phyloP scores from a whole-genome alignment of 2,329 filamentous ascomycete genomes.

The Didymella sp. region DNA sequence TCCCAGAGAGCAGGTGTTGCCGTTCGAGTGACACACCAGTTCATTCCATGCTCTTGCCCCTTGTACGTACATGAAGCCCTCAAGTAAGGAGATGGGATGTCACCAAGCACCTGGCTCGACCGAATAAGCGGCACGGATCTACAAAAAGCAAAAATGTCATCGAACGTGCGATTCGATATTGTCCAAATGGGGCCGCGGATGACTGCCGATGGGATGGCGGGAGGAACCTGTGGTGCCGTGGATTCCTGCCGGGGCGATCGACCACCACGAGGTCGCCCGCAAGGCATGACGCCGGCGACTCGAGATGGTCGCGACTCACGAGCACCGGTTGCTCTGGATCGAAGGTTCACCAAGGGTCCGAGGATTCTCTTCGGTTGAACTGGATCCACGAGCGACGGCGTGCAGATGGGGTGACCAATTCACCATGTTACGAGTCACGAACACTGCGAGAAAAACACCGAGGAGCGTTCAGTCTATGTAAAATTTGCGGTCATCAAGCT shows the following conservation, averaged over 20 bases:
- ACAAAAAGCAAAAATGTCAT: not conserved
- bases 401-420: not conserved
- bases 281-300: not conserved
- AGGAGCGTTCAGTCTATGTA: not conserved
- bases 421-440: not conserved
- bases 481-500: not conserved
- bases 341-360: no score
- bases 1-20: not conserved
- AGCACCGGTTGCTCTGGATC: no score
- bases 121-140: not conserved
- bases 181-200: not conserved
- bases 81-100: not conserved
- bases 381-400: constrained; percentile 5
- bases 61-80: not conserved
- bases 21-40: not conserved
- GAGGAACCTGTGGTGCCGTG: constrained; percentile 3
- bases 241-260: constrained; percentile 1
- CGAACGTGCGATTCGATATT: not conserved
- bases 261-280: not conserved
- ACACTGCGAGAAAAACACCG: not conserved
- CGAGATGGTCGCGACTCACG: no score
- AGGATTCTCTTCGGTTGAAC: not conserved
- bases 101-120: not conserved
- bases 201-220: not conserved
- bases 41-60: not conserved